Percentiles rank a stretch among this genome's conserved stretches.
Conservation (phyloP, 805 yeast species). For the Kodamaea fukazawae region DNA sequence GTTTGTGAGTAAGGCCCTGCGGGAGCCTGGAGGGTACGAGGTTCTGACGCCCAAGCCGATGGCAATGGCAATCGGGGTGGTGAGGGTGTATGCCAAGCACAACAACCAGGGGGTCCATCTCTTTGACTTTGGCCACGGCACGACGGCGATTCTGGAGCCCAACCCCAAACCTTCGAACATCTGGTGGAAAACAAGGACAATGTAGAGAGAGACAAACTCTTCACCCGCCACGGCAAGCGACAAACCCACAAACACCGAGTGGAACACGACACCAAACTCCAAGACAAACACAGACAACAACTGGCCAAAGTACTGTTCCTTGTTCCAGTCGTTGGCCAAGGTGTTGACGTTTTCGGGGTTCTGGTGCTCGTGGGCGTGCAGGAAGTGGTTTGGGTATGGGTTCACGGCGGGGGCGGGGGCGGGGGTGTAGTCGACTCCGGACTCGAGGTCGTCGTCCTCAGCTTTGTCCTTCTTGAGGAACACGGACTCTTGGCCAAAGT, state of each 20-base stretch:
- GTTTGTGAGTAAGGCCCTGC: constrained; percentile 30
- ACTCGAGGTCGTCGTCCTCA: constrained; percentile 14
- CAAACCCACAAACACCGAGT: constrained; percentile 78
- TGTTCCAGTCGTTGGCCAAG: constrained; percentile 30
- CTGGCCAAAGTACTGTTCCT: constrained; percentile 55
- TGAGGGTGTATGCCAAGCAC: constrained; percentile 27
- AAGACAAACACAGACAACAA: constrained; percentile 56
- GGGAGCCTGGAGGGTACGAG: constrained; percentile 32
- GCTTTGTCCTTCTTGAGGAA: constrained; percentile 25
- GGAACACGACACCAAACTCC: constrained; percentile 81
- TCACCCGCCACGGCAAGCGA: constrained; percentile 76
- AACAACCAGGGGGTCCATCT: constrained; percentile 49
- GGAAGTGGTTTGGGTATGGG: constrained; percentile 40
- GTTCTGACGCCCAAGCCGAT: constrained; percentile 36
- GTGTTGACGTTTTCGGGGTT: constrained; percentile 43
- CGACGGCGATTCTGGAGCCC: constrained; percentile 70
- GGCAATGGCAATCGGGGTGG: constrained; percentile 35
- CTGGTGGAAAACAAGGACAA: constrained; percentile 74
- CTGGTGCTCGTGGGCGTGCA: constrained; percentile 43
- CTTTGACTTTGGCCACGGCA: constrained; percentile 48
- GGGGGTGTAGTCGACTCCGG: constrained; percentile 8
- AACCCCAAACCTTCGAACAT: constrained; percentile 84
- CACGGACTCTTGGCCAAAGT: constrained; percentile 46
- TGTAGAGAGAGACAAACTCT: constrained; percentile 67
- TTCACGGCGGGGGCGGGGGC: constrained; percentile 7